These are phyloP conservation scores for Pyrenochaeta sp. DNA, from an alignment of 2,329 filamentous ascomycete species.

Conservation along the genomic window DNA sequence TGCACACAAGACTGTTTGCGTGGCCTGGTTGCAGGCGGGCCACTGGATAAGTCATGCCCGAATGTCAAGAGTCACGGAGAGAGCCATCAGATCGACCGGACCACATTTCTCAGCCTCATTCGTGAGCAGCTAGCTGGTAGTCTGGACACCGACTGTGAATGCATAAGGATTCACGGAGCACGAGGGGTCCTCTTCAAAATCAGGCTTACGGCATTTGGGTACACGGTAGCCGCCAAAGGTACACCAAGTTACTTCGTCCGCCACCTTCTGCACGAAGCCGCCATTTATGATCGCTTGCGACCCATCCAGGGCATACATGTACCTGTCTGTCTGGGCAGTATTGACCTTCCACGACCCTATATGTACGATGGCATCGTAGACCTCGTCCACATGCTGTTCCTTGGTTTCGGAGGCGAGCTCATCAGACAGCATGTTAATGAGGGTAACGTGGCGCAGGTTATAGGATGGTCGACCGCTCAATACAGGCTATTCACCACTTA, in stretches of 20 bases:
- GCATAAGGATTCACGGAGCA: constrained; percentile 38
- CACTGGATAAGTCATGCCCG: constrained; percentile 35
- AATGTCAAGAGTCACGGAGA: constrained; percentile 47
- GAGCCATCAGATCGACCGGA: constrained; percentile 39
- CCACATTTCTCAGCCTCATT: constrained; percentile 41
- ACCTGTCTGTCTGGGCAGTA: constrained; percentile 31
- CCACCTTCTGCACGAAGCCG: constrained; percentile 21
- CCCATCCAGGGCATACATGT: constrained; percentile 28
- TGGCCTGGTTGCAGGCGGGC: constrained; percentile 16
- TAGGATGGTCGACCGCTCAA: constrained; percentile 8
- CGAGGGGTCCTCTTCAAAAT: constrained; percentile 53
- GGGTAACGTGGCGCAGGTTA: constrained; percentile 10
- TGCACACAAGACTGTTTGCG: constrained; percentile 23
- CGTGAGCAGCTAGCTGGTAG: constrained; percentile 24
- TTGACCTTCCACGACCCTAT: constrained; percentile 24
- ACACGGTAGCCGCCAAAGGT: constrained; percentile 55
- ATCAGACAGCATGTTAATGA: constrained; percentile 12
- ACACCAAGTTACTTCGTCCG: constrained; percentile 31
- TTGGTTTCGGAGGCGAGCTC: constrained; percentile 27
- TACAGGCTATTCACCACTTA: constrained; percentile 14
- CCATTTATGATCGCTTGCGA: constrained; percentile 24
- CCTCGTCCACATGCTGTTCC: constrained; percentile 31
- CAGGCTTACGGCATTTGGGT: constrained; percentile 51
- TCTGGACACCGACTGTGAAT: constrained; percentile 28
- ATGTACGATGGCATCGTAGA: constrained; percentile 27